Evolutionary conservation across 2,329 filamentous ascomycete genomes (phyloP).

Genomic region (Fusarium sarcochroum): DNA sequence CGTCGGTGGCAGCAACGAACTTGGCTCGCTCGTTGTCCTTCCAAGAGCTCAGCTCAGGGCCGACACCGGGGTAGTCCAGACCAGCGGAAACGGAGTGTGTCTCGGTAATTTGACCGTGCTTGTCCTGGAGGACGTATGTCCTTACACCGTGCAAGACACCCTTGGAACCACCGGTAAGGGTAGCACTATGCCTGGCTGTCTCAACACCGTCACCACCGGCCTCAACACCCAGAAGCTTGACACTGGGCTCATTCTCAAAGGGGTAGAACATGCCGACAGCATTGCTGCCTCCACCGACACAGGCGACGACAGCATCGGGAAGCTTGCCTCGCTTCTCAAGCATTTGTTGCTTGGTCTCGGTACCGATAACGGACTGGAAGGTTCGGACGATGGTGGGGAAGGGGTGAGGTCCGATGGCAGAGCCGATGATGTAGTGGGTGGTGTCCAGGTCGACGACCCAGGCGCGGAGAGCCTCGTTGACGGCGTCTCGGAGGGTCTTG

Average conservation of each 20-base stretch:
- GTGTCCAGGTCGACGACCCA: slow-evolving; percentile 95
- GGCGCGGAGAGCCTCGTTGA: slow-evolving; percentile 94
- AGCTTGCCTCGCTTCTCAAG: slow-evolving; percentile 85
- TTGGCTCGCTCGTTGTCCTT: slow-evolving; percentile 90
- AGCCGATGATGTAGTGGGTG: slow-evolving; percentile 98
- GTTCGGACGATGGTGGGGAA: slow-evolving; percentile 98
- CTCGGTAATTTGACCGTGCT: slow-evolving; percentile 92
- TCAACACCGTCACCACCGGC: slow-evolving; percentile 94
- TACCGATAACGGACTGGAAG: slow-evolving; percentile 96
- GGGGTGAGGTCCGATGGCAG: slow-evolving; percentile 95
- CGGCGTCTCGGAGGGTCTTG: slow-evolving; percentile 85
- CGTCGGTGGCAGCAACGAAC: slow-evolving; percentile 92
- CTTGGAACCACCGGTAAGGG: slow-evolving; percentile 86
- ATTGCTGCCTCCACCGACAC: slow-evolving; percentile 95
- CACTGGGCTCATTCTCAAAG: slow-evolving; percentile 85
- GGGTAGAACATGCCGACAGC: slow-evolving; percentile 99
- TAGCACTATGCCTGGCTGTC: slow-evolving; percentile 88
- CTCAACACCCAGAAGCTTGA: slow-evolving; percentile 94
- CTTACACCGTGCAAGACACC: slow-evolving; percentile 96
- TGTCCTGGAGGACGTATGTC: slow-evolving; percentile 94
- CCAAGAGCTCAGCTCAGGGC: slow-evolving; percentile 92
- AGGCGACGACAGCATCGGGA: slow-evolving; percentile 95
- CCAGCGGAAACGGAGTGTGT: slow-evolving; percentile 98
- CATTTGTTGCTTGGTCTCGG: slow-evolving; percentile 96
- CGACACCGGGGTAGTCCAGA: slow-evolving; percentile 96